Evolutionary conservation across 176 grass and related monocot species (phyloP).

Genomic region (Juncus inflexus): DNA sequence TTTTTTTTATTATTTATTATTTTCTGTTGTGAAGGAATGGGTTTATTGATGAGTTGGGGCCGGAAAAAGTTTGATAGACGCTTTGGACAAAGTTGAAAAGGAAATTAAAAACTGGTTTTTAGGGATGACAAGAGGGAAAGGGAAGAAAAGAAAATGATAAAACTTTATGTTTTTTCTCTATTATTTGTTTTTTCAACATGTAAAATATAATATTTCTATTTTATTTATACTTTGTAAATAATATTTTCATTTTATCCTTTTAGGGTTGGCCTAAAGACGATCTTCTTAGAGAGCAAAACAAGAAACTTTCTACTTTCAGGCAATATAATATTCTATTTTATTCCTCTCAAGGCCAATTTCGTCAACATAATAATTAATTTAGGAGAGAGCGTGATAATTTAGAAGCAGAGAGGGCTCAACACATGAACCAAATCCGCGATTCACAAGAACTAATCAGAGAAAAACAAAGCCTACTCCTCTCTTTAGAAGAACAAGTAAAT

Average conservation of each 20-base stretch:
- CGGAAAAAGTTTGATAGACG: too few relatives aligned
- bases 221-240: background rate
- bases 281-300: conserved; percentile 93
- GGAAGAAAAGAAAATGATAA: too few relatives aligned
- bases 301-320: conserved; percentile 79
- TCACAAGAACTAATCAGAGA: conserved; percentile 74
- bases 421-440: conserved; percentile 87
- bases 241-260: conserved; percentile 27
- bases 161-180: conserved; percentile 49
- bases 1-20: too few relatives aligned
- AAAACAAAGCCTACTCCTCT: conserved; percentile 75
- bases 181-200: background rate
- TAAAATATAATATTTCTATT: background rate
- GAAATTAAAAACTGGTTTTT: too few relatives aligned
- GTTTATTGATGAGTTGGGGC: too few relatives aligned
- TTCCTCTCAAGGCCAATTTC: conserved; percentile 6
- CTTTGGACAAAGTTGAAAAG: too few relatives aligned
- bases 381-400: conserved; percentile 92
- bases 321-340: conserved; percentile 20
- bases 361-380: conserved; percentile 22
- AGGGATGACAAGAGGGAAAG: too few relatives aligned
- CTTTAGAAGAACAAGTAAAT: conserved; percentile 92
- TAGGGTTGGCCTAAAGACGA: conserved; percentile 99
- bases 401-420: conserved; percentile 87
- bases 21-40: too few relatives aligned